These are phyloP conservation scores for Scutellaria galericulata DNA, from an alignment of 257 asterid genomes.

Conservation along the genomic window DNA sequence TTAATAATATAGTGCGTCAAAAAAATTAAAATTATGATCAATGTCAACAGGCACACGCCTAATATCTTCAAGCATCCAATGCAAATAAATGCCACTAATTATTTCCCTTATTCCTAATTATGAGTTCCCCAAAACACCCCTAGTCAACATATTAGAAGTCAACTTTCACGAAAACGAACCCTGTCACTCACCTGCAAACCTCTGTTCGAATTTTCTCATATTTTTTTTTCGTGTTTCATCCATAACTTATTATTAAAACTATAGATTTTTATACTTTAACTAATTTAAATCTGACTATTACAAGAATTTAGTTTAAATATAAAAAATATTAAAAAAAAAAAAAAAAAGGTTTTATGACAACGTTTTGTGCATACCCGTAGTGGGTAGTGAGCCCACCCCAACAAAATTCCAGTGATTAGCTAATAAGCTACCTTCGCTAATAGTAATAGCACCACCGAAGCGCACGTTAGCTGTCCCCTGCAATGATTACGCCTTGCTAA, in stretches of 20 bases:
- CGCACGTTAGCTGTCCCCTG: slow-evolving; percentile 69
- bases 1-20: too few relatives aligned
- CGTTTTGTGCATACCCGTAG: too few relatives aligned
- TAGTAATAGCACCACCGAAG: slow-evolving; percentile 42
- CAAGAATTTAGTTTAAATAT: too few relatives aligned
- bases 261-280: too few relatives aligned
- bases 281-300: too few relatives aligned
- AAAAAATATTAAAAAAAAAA: too few relatives aligned
- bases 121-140: slow-evolving; percentile 47
- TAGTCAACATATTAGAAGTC: slow-evolving; percentile 47
- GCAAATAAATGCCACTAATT: slow-evolving; percentile 18
- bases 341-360: too few relatives aligned
- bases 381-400: neutral
- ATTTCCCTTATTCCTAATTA: neutral
- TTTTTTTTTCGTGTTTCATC: too few relatives aligned
- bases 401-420: slow-evolving; percentile 38
- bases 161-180: slow-evolving; percentile 46
- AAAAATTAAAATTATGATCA: too few relatives aligned
- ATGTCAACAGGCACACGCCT: too few relatives aligned
- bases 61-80: slow-evolving; percentile 15
- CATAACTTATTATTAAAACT: too few relatives aligned
- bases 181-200: slow-evolving; percentile 47
- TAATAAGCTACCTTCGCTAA: slow-evolving; percentile 23
- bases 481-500: slow-evolving; percentile 52
- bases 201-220: slow-evolving; percentile 48